These are phyloP conservation scores for Lactifluus hygrophoroides DNA, from an alignment of 768 basidiomycete species.

Conservation along the genomic window DNA sequence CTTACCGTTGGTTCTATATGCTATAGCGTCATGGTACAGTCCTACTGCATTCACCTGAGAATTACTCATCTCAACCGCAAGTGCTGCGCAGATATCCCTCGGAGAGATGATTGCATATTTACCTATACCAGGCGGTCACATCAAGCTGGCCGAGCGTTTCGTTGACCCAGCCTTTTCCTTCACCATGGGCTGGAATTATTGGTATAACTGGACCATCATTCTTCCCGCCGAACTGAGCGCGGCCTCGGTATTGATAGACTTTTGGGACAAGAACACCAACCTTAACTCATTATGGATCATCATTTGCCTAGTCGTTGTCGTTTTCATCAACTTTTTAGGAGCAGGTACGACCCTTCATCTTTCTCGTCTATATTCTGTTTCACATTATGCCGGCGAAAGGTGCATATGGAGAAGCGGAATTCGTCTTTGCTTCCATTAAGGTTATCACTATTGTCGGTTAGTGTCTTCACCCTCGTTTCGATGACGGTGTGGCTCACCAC, in stretches of 20 bases:
- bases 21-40: slow-evolving; percentile 57
- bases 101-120: slow-evolving; percentile 72
- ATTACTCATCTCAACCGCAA: background rate
- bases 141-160: slow-evolving; percentile 73
- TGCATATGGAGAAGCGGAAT: slow-evolving; percentile 41
- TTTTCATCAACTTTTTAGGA: slow-evolving; percentile 23
- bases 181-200: slow-evolving; percentile 45
- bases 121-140: slow-evolving; percentile 73
- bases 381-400: slow-evolving; percentile 21
- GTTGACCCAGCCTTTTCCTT: slow-evolving; percentile 64
- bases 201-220: slow-evolving; percentile 24
- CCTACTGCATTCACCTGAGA: background rate
- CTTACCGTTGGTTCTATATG: slow-evolving; percentile 55
- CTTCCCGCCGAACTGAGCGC: slow-evolving; percentile 26
- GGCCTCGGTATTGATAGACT: slow-evolving; percentile 42
- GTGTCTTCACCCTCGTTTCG: background rate
- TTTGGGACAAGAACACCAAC: slow-evolving; percentile 30
- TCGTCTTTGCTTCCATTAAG: slow-evolving; percentile 48
- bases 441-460: slow-evolving; percentile 36
- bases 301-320: slow-evolving; percentile 42
- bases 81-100: slow-evolving; percentile 43
- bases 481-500: background rate
- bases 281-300: slow-evolving; percentile 39
- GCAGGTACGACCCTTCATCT: slow-evolving; percentile 1
- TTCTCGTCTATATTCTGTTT: background rate